These are phyloP conservation scores for Mycena olivaceomarginata DNA, from an alignment of 768 basidiomycete genomes.

Conservation along the genomic window DNA sequence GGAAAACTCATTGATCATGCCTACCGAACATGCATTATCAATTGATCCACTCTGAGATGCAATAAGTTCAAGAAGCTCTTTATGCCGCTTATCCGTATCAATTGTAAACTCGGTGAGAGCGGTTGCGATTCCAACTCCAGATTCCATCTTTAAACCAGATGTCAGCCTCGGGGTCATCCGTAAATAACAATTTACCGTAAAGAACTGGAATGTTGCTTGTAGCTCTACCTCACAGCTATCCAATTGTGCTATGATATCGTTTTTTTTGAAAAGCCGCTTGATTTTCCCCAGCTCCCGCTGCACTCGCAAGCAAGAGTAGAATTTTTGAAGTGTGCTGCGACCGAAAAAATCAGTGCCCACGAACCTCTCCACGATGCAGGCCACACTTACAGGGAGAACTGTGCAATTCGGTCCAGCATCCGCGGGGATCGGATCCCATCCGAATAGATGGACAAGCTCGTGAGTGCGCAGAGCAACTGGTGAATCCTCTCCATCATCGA, in stretches of 20 bases:
- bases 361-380: too few species aligned
- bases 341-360: too few species aligned
- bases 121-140: background rate
- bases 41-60: background rate
- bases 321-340: background rate
- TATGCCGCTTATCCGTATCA: background rate
- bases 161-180: too few species aligned
- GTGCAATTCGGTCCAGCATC: background rate
- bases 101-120: background rate
- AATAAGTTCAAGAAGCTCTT: background rate
- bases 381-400: background rate
- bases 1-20: background rate
- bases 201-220: background rate
- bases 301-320: background rate
- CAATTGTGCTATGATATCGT: background rate
- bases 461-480: background rate
- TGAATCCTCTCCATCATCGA: too few species aligned
- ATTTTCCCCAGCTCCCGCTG: background rate
- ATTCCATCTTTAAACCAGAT: background rate
- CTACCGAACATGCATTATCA: background rate
- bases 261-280: background rate
- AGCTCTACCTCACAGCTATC: background rate
- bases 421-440: background rate
- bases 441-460: background rate
- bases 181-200: background rate